Evolutionary conservation across 352 stramenopile species (phyloP).

Genomic region (Phytophthora pistaciae): DNA sequence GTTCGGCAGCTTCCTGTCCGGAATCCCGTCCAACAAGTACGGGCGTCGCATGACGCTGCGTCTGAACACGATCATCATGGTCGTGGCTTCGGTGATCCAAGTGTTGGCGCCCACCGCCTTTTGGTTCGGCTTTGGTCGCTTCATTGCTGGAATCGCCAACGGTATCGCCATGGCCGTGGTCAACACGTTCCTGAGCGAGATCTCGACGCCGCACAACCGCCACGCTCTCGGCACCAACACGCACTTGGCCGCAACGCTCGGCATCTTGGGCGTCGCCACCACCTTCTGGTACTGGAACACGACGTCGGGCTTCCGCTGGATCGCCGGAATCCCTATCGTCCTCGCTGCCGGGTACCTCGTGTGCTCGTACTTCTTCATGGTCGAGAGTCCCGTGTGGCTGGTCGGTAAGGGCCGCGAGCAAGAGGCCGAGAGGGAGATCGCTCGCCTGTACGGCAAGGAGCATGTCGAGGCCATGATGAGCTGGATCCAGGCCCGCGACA

Average conservation of each 20-base stretch:
- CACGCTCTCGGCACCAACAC: constrained; percentile 41
- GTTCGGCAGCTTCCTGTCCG: constrained; percentile 50
- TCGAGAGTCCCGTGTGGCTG: constrained; percentile 55
- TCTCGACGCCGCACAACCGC: constrained; percentile 50
- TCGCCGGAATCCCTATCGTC: constrained; percentile 42
- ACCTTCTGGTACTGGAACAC: constrained; percentile 63
- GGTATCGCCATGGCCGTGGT: constrained; percentile 44
- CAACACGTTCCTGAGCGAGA: constrained; percentile 50
- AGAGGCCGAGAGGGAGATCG: constrained; percentile 37
- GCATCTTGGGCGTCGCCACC: constrained; percentile 45
- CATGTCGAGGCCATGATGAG: constrained; percentile 35
- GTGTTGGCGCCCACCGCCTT: constrained; percentile 15
- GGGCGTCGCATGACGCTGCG: constrained; percentile 51
- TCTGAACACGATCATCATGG: constrained; percentile 44
- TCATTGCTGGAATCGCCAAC: constrained; percentile 49
- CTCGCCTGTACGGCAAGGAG: constrained; percentile 44
- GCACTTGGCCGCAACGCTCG: constrained; percentile 50
- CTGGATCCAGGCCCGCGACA: constrained; percentile 33
- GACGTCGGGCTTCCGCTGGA: constrained; percentile 54
- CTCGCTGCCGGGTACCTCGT: constrained; percentile 26
- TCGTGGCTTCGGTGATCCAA: constrained; percentile 39
- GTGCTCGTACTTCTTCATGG: constrained; percentile 39
- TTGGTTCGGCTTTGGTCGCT: constrained; percentile 42
- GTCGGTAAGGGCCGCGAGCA: constrained; percentile 35
- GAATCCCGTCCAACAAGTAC: constrained; percentile 46